Conservation (phyloP, 2,329 filamentous ascomycete genomes). For the Fusarium transvaalense region DNA sequence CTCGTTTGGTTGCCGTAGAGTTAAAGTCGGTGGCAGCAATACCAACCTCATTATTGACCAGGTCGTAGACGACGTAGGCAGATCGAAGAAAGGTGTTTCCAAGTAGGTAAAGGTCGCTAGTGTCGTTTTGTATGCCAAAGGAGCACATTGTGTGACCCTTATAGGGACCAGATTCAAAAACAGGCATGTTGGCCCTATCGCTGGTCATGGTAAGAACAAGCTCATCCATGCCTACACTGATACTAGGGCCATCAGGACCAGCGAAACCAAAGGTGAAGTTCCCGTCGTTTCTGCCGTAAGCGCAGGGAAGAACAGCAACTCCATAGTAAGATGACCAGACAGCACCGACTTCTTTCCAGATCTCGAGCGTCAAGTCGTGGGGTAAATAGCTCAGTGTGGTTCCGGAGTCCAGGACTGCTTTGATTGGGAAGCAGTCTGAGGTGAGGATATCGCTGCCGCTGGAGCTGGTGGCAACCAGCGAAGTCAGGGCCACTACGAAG, state of each 20-base stretch:
- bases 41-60: slow-evolving; percentile 68
- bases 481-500: slow-evolving; percentile 64
- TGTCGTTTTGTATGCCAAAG: slow-evolving; percentile 69
- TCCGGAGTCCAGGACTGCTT: slow-evolving; percentile 79
- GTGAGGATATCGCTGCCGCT: slow-evolving; percentile 63
- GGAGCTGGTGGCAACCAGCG: slow-evolving; percentile 61
- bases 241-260: slow-evolving; percentile 61
- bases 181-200: slow-evolving; percentile 45
- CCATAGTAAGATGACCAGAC: slow-evolving; percentile 55
- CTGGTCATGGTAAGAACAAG: slow-evolving; percentile 63
- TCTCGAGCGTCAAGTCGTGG: slow-evolving; percentile 65
- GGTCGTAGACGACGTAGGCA: slow-evolving; percentile 71
- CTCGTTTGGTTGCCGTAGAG: slow-evolving; percentile 62
- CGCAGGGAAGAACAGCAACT: slow-evolving; percentile 65
- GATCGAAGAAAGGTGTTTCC: slow-evolving; percentile 71
- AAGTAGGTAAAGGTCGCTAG: slow-evolving; percentile 59
- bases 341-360: slow-evolving; percentile 69
- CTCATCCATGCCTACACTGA: slow-evolving; percentile 68
- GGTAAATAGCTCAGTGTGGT: slow-evolving; percentile 80
- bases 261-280: slow-evolving; percentile 68
- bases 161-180: slow-evolving; percentile 58
- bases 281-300: slow-evolving; percentile 58
- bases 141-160: slow-evolving; percentile 62
- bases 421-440: slow-evolving; percentile 60
- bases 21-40: slow-evolving; percentile 69